phyloP scores from a whole-genome alignment of 495 filamentous ascomycete species.

The Darksidea phi region DNA sequence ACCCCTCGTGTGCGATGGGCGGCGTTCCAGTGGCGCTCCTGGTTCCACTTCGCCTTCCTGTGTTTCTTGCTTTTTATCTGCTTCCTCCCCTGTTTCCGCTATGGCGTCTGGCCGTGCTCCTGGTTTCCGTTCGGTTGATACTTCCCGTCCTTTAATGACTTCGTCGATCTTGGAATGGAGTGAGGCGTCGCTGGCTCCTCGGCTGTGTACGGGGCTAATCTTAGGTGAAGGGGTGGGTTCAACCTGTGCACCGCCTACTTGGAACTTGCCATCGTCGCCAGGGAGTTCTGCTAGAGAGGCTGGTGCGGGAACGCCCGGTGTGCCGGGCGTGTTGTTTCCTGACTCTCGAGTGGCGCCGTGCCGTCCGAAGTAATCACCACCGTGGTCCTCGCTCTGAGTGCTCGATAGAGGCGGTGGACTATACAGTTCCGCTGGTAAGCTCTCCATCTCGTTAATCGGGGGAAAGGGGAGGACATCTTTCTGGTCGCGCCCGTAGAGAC shows the following conservation, averaged over 20 bases:
- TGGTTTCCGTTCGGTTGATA: neutral
- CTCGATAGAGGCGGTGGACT: conserved; percentile 13
- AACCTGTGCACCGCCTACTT: neutral
- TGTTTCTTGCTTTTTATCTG: neutral
- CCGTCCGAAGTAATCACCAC: conserved; percentile 9
- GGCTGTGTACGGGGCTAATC: neutral
- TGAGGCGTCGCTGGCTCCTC: conserved; percentile 13
- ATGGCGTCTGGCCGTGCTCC: neutral
- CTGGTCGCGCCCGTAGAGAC: conserved; percentile 20
- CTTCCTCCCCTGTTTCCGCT: neutral
- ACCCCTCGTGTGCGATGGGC: conserved; percentile 11
- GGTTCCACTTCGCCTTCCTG: neutral
- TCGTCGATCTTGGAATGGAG: conserved; percentile 14
- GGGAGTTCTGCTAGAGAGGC: conserved; percentile 18
- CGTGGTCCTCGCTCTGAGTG: neutral
- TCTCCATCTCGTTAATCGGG: conserved; percentile 31
- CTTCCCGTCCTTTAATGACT: neutral
- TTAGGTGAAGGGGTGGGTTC: neutral
- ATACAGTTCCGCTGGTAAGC: conserved; percentile 27
- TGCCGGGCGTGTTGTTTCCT: conserved; percentile 19
- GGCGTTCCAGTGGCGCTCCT: neutral
- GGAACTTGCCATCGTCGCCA: conserved; percentile 18
- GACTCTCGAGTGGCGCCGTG: conserved; percentile 26
- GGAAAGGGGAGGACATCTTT: conserved; percentile 28
- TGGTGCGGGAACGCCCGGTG: neutral